Base-by-base conservation (phyloP, 192 early-diverging fungal genomes). In the Spizellomyces sp. region DNA sequence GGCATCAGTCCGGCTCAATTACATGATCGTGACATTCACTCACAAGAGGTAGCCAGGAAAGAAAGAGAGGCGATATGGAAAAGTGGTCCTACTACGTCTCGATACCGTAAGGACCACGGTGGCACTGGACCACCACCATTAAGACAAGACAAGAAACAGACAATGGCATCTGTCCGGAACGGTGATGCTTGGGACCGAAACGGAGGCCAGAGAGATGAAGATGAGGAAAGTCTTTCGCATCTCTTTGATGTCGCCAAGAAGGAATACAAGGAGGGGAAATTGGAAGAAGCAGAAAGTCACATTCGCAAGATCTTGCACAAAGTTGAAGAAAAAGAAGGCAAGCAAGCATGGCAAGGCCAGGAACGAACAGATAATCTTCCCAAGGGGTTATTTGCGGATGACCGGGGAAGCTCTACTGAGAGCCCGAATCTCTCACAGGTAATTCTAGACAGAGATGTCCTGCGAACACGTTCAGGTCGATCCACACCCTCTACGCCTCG, bases 161-260 rank as follows among this genome's bases (percentile, higher is more conserved):
- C 12, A 19, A 54, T 54, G 50, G 50, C 50, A 54, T 2, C 50
- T 15, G 57, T 76, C n/a, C 75, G 67, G 42, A 75, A 68, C 55
- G 72, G 58, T 9, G 64, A 58, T 4, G 64, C 48, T 9, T 75
- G 58, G 74, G 60, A 69, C 4, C 57, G 65, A 9, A 14, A 45
- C 5, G 65, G 5, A 8, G 72, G 64, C 6, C 64, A 61, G 36
- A 59, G 48, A 42, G 45, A 22, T 6, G 48, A 36, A 8, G 58
- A 14, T 1, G 41, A 45, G 9, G 48, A 43, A 45, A 4, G n/a
- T 14, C 50, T 12, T 7, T 10, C 14, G 22, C 56, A 63, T 41
- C 64, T 80, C 15, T 80, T 80, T 66, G 78, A 80, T 22, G 45
- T 55, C 52, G 78, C 78, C 19, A 76, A 73, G 22, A 41, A 14